These are phyloP conservation scores for Globisporangium cederbergense DNA, from an alignment of 352 stramenopile species.

Conservation along the genomic window DNA sequence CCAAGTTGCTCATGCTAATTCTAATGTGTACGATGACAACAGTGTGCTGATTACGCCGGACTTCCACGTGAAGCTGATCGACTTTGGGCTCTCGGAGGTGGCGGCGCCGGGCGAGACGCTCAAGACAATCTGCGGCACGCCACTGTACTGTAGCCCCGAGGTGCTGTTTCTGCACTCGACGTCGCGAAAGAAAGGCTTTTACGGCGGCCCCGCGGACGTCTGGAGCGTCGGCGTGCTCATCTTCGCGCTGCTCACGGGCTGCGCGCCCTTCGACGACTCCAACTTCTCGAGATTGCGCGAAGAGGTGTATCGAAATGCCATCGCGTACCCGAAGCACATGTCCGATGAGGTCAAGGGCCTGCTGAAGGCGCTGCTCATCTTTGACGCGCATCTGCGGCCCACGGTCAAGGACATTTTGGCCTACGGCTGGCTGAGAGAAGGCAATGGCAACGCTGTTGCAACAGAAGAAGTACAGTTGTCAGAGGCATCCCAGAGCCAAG, in stretches of 20 bases:
- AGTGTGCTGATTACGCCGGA: constrained; percentile 91
- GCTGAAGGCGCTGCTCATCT: constrained; percentile 64
- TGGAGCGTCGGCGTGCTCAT: constrained; percentile 80
- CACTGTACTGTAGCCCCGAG: constrained; percentile 80
- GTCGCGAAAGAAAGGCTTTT: constrained; percentile 40
- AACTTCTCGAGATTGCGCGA: constrained; percentile 57
- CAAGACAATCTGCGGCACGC: constrained; percentile 74
- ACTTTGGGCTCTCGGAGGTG: constrained; percentile 94
- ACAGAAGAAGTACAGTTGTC: neutral
- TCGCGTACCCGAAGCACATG: constrained; percentile 62
- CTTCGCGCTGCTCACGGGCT: constrained; percentile 80
- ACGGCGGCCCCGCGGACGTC: constrained; percentile 62
- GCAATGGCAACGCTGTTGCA: neutral
- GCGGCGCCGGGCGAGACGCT: constrained; percentile 65
- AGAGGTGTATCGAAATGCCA: constrained; percentile 65
- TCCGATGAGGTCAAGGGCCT: constrained; percentile 62
- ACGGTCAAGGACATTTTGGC: constrained; percentile 56
- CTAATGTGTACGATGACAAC: constrained; percentile 1
- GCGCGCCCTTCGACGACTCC: constrained; percentile 77
- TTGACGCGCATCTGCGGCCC: constrained; percentile 53
- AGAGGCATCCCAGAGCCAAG: neutral
- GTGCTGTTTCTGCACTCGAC: constrained; percentile 63
- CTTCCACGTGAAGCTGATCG: constrained; percentile 93
- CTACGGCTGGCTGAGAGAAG: constrained; percentile 52
- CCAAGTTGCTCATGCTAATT: neutral